These are phyloP conservation scores for Paramecium sexaurelia DNA, from an alignment of 73 alveolate genomes.

Conservation along the genomic window DNA sequence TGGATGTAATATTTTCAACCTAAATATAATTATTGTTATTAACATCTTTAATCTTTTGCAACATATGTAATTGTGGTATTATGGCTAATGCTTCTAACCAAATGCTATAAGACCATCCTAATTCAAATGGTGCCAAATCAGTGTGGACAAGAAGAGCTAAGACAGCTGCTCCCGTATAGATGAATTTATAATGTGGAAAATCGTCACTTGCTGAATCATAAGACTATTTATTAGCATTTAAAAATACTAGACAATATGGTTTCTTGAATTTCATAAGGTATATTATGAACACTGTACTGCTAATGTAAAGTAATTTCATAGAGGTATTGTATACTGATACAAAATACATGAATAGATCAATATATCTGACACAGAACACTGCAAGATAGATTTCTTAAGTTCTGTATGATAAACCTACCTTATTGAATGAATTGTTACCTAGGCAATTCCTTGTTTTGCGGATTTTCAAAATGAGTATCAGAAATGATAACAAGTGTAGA, in stretches of 20 bases:
- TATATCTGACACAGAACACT: constrained; percentile 83
- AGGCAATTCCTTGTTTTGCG: constrained; percentile 82
- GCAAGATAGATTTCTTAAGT: constrained; percentile 91
- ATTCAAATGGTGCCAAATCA: constrained; percentile 80
- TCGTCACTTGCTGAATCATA: constrained; percentile 87
- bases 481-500: constrained; percentile 85
- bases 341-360: constrained; percentile 88
- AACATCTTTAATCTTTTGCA: constrained; percentile 80
- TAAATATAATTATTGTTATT: neutral
- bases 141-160: constrained; percentile 81
- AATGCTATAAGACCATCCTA: constrained; percentile 87
- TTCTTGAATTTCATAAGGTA: constrained; percentile 83
- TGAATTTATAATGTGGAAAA: constrained; percentile 83
- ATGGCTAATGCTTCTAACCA: constrained; percentile 96
- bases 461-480: constrained; percentile 83
- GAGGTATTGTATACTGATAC: constrained; percentile 88
- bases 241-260: constrained; percentile 81
- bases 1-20: constrained; percentile 89
- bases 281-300: constrained; percentile 79
- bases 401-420: constrained; percentile 85
- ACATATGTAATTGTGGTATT: constrained; percentile 92
- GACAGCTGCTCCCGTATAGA: constrained; percentile 85
- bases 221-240: constrained; percentile 65
- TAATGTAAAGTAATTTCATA: constrained; percentile 85
- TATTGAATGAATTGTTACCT: constrained; percentile 70